Base-by-base conservation (phyloP, 2,329 filamentous ascomycete genomes). In the Rhynchosporium graminicola region DNA sequence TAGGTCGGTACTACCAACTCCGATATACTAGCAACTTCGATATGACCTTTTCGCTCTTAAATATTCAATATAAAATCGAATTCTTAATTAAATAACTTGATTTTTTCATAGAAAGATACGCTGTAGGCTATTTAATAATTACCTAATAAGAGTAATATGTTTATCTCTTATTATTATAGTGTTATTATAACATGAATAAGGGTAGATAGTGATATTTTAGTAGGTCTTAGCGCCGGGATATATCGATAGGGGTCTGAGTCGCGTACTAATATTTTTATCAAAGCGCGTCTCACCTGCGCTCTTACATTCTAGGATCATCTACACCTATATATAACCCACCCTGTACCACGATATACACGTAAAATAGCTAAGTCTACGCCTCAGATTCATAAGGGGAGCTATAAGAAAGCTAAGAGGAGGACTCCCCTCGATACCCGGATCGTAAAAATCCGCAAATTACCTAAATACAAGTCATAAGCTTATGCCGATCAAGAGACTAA, bases 51-150 rank as follows among this genome's bases (percentile, higher is more conserved):
- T 43, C 42, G 12, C 4, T 15, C n/a, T 43, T 13, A 13, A 20
- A 20, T 20, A 46, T 46, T 46, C n/a, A 15, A 20, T 46, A 20
- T 20, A 46, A 46, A 46, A 46, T 46, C 8, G 4, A 46, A 46
- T 46, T 46, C 15, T 46, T 20, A 20, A 5, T 4, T 20, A 20
- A 20, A 20, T 46, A 20, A 46, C n/a, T 46, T 46, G 15, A 46
- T 46, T 46, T 46, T 46, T 46, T 46, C 10, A 46, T 46, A 46
- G 15, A 46, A 46, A 46, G 26, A 46, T 46, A 20, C 43, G 43
- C 43, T 20, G 15, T 46, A 46, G 15, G 4, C 26, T 7, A 46
- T 20, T 20, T 15, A 3, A 46, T 46, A 46, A 46, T 46, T 46
- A 46, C 13, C 15, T 20, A 12, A 46, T 9, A 4, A 46, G 15